These are phyloP conservation scores for Trichocomaceae sp. DNA, from an alignment of 2,329 filamentous ascomycete species.

Conservation along the genomic window DNA sequence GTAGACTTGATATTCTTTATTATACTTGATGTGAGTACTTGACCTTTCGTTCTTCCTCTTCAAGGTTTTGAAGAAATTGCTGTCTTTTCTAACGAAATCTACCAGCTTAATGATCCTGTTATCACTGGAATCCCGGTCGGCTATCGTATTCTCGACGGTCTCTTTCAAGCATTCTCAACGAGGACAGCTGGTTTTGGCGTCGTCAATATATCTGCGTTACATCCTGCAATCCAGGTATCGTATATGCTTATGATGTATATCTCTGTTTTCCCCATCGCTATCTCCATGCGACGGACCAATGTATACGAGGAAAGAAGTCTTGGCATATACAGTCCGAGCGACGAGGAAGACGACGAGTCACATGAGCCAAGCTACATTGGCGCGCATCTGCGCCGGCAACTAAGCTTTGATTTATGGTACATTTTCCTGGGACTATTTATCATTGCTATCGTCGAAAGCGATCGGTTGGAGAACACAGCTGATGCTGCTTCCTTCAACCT, in stretches of 20 bases:
- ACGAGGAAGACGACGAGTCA: constrained; percentile 48
- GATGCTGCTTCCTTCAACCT: constrained; percentile 54
- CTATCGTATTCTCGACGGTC: constrained; percentile 71
- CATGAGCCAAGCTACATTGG: constrained; percentile 75
- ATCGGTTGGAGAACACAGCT: constrained; percentile 56
- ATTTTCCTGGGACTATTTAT: constrained; percentile 91
- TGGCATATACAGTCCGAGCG: constrained; percentile 64
- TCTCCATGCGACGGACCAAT: constrained; percentile 87
- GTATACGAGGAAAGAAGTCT: constrained; percentile 79
- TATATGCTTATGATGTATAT: constrained; percentile 99
- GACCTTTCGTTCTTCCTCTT: not conserved
- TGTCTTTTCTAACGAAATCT: constrained; percentile 14
- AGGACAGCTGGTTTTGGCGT: constrained; percentile 85
- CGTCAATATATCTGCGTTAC: constrained; percentile 68
- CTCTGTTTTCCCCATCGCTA: constrained; percentile 92
- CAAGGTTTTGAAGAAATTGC: not conserved
- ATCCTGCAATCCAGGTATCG: constrained; percentile 86
- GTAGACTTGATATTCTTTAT: constrained; percentile 88
- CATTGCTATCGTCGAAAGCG: constrained; percentile 80
- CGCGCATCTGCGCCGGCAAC: constrained; percentile 81
- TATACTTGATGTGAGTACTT: constrained; percentile 68
- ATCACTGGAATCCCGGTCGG: constrained; percentile 64
- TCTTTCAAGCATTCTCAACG: constrained; percentile 86
- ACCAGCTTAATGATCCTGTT: constrained; percentile 61
- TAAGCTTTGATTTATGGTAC: constrained; percentile 97